Evolutionary conservation across 139 green algal genomes (phyloP).

Genomic region (Tetraselmis striata): DNA sequence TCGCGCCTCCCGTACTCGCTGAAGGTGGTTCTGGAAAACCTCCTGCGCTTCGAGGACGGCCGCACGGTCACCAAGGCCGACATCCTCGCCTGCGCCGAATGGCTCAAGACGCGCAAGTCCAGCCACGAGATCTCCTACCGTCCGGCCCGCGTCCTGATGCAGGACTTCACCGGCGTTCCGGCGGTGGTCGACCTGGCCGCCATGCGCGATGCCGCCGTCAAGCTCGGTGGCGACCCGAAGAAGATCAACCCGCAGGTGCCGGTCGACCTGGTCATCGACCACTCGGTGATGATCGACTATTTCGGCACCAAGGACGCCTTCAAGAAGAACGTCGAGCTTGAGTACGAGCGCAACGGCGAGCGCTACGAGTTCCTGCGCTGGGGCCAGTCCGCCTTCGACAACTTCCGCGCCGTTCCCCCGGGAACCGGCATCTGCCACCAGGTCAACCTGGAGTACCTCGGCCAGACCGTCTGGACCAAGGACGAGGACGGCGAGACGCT

Average conservation of each 20-base stretch:
- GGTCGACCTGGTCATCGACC: constrained; percentile 44
- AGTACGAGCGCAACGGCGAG: constrained; percentile 40
- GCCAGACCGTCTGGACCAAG: constrained; percentile 29
- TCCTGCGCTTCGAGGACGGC: too few relatives aligned
- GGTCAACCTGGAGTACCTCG: constrained; percentile 47
- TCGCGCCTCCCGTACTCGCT: too few relatives aligned
- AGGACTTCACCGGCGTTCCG: constrained; percentile 38
- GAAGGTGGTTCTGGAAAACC: too few relatives aligned
- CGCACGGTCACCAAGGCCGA: too few relatives aligned
- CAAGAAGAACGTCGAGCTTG: constrained; percentile 31
- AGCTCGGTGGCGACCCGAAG: constrained; percentile 27
- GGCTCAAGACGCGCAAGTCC: too few relatives aligned
- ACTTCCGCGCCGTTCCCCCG: constrained; percentile 46
- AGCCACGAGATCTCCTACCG: too few relatives aligned
- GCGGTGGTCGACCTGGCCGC: constrained; percentile 38
- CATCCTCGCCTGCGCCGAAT: too few relatives aligned
- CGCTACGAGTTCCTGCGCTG: constrained; percentile 45
- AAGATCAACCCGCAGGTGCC: constrained; percentile 38
- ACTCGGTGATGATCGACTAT: constrained; percentile 39
- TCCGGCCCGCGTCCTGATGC: background rate
- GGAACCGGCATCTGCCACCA: constrained; percentile 40
- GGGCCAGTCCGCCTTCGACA: constrained; percentile 41
- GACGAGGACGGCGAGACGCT: constrained; percentile 10
- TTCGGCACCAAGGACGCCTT: constrained; percentile 15
- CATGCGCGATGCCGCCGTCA: constrained; percentile 35